Conservation (phyloP, 306 rosid species). For the Malus sieversii region DNA sequence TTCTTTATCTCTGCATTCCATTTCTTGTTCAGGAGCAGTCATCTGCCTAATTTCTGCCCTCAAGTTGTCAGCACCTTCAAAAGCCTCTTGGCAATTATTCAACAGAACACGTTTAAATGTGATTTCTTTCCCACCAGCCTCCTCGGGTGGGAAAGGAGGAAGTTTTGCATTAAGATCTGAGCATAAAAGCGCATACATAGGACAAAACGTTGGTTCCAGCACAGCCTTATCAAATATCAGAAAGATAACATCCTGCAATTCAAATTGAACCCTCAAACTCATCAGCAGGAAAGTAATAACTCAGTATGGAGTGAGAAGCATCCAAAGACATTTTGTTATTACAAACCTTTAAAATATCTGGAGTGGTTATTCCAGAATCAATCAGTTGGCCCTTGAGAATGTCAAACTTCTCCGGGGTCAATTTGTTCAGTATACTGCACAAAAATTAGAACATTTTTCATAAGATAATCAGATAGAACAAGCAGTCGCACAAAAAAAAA, state of each 20-base stretch:
- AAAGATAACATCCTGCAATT: conserved; percentile 27
- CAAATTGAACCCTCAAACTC: background rate
- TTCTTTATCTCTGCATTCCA: conserved; percentile 36
- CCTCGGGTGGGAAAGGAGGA: conserved; percentile 28
- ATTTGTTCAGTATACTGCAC: conserved; percentile 37
- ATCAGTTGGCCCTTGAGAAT: conserved; percentile 36
- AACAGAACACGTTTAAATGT: conserved; percentile 33
- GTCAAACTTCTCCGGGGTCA: conserved; percentile 43
- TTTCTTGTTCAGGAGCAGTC: conserved; percentile 33
- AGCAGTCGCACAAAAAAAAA: background rate
- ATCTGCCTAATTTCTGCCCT: conserved; percentile 33
- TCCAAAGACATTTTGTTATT: background rate
- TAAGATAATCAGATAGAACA: background rate
- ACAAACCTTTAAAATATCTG: conserved; percentile 34
- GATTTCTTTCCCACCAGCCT: conserved; percentile 27
- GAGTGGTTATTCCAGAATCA: conserved; percentile 29
- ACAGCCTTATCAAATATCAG: conserved; percentile 40
- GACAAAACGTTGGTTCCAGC: conserved; percentile 41
- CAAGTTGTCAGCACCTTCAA: conserved; percentile 34
- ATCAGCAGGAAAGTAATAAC: background rate
- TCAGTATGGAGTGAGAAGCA: background rate
- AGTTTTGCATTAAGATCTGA: conserved; percentile 35
- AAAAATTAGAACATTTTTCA: background rate
- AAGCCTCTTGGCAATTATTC: conserved; percentile 37
- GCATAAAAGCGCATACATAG: conserved; percentile 37